A percentile compares a stretch with the other conserved stretches of the same genome.
Evolutionary conservation across 371 early-diverging fungal genomes (phyloP).

Genomic region (Circinella minor): DNA sequence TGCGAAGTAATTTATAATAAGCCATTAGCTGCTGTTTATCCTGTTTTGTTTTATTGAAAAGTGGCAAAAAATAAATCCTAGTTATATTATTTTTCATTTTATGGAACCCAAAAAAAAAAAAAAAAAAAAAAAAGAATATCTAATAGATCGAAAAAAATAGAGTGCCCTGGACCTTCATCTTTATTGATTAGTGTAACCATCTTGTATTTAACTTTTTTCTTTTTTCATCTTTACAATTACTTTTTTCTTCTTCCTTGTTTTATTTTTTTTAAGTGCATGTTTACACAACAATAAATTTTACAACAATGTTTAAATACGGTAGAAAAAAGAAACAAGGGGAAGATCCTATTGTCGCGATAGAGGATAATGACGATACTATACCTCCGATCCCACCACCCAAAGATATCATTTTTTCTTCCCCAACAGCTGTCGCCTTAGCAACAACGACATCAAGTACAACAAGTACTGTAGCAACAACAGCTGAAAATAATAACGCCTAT

Average conservation of each 20-base stretch:
- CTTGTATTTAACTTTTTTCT: slow-evolving; percentile 1
- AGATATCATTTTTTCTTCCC: neutral
- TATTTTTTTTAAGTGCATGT: neutral
- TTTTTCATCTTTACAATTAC: neutral
- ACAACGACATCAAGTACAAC: neutral
- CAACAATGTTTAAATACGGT: neutral
- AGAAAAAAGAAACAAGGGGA: slow-evolving; percentile 10
- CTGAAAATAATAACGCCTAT: neutral
- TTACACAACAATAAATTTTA: neutral
- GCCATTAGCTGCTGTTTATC: neutral
- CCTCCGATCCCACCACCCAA: slow-evolving; percentile 1
- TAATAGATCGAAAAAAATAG: neutral
- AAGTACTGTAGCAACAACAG: too few species aligned
- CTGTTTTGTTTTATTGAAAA: neutral
- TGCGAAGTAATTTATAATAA: neutral
- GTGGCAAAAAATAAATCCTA: too few species aligned
- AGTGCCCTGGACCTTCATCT: slow-evolving; percentile 1
- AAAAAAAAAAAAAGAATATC: neutral
- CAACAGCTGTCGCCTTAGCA: too few species aligned
- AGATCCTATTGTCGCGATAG: neutral
- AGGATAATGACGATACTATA: neutral
- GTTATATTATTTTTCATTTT: neutral
- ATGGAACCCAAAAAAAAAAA: neutral
- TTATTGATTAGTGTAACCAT: slow-evolving; percentile 9
- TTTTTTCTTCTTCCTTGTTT: neutral